These are phyloP conservation scores for Ustilago nuda DNA, from an alignment of 1,284 basidiomycete genomes.

Conservation along the genomic window DNA sequence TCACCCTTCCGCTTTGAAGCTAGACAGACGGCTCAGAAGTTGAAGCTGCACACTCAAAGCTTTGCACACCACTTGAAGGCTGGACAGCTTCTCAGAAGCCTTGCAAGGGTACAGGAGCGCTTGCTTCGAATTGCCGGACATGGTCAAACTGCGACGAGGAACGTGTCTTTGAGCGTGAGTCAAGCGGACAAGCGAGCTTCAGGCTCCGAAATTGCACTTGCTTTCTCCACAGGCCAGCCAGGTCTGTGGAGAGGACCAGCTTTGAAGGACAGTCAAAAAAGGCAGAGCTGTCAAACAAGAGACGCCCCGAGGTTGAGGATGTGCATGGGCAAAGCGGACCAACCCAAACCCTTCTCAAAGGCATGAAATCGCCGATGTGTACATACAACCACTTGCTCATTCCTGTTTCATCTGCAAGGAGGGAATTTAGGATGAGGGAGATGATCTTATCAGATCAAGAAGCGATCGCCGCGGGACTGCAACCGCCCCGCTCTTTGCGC, in stretches of 20 bases:
- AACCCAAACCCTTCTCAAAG: background rate
- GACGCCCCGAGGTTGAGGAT: background rate
- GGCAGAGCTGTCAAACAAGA: background rate
- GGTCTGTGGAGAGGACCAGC: background rate
- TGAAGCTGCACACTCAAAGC: background rate
- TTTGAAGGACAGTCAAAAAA: background rate
- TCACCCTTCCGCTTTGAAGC: background rate
- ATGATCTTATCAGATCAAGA: slow-evolving; percentile 30
- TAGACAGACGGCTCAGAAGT: background rate
- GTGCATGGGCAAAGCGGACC: slow-evolving; percentile 9
- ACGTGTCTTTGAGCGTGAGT: slow-evolving; percentile 11
- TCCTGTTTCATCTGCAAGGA: slow-evolving; percentile 1
- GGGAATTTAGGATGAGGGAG: background rate
- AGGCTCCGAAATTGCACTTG: slow-evolving; percentile 20
- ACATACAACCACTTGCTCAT: background rate
- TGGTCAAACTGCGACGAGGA: background rate
- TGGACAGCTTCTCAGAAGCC: background rate
- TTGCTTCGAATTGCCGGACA: background rate
- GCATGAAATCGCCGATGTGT: slow-evolving; percentile 7
- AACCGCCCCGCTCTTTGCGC: background rate
- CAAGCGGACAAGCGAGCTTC: slow-evolving; percentile 27
- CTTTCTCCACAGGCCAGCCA: background rate
- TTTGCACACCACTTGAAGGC: background rate
- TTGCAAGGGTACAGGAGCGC: background rate
- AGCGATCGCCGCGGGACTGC: background rate